A percentile compares a stretch with the other conserved stretches of the same genome.
Evolutionary conservation across 1,139 yeast genomes (phyloP).

Genomic region (Waltiozyma sp.): DNA sequence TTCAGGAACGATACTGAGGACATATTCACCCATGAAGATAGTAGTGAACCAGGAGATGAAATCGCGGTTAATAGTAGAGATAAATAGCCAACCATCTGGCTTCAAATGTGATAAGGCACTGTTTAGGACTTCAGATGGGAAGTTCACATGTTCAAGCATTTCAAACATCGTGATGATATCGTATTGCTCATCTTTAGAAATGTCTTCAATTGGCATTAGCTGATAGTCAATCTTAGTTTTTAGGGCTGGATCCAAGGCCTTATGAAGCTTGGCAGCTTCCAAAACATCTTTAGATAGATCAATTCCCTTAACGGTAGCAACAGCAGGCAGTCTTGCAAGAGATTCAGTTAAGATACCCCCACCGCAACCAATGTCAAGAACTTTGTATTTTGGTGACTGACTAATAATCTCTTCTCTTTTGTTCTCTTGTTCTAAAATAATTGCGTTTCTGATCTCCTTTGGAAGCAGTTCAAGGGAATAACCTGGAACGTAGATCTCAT

Average conservation of each 20-base stretch:
- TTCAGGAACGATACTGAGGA: conserved; percentile 70
- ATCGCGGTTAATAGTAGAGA: conserved; percentile 89
- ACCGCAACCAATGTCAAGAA: conserved; percentile 92
- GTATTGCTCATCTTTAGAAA: conserved; percentile 35
- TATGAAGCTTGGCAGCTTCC: conserved; percentile 68
- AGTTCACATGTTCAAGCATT: conserved; percentile 85
- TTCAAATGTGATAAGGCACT: conserved; percentile 59
- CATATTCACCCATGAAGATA: conserved; percentile 77
- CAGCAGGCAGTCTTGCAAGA: conserved; percentile 62
- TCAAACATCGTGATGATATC: conserved; percentile 89
- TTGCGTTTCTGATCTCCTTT: conserved; percentile 31
- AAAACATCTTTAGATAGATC: conserved; percentile 80
- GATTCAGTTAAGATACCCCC: conserved; percentile 91
- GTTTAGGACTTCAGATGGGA: conserved; percentile 61
- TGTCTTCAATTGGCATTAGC: conserved; percentile 49
- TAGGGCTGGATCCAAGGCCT: conserved; percentile 51
- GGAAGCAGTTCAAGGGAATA: conserved; percentile 64
- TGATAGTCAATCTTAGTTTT: conserved; percentile 45
- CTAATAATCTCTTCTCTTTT: conserved; percentile 32
- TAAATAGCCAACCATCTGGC: conserved; percentile 75
- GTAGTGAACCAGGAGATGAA: conserved; percentile 89
- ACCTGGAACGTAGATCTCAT: conserved; percentile 65
- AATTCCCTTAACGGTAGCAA: conserved; percentile 61
- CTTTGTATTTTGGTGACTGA: conserved; percentile 30
- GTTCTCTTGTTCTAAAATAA: conserved; percentile 32